Evolutionary conservation across 495 filamentous ascomycete genomes (phyloP), one percentile per base, ranked within the genome.

Genomic region (Parathielavia appendiculata): DNA sequence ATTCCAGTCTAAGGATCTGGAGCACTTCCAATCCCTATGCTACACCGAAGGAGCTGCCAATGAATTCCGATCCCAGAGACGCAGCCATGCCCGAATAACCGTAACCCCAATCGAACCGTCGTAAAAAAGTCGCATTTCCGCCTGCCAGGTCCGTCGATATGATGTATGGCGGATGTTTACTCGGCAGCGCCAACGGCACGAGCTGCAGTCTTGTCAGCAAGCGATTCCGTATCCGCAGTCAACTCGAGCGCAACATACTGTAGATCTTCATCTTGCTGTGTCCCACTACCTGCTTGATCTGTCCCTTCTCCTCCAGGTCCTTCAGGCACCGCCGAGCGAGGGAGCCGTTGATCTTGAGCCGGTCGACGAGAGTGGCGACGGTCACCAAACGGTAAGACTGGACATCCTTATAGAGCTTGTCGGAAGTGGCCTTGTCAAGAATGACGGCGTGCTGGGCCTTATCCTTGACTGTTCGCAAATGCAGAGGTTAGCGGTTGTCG

Each of bases 371-470:
- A 67, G 88, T 91, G 67, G 95, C 90, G 72, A 97, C 89, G 69
- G 95, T 99, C 83, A 99, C 89, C 78, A 99, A 91, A 70, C 95
- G 91, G 88, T 97, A 99, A 61, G 95, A 96, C 79, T 97, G 93
- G 66, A 99, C 95, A 83, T 97, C 92, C 82, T 97, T 97, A 82
- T 93, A 86, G 72, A 95, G 87, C 83, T 90, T 91, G 76, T 91
- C 89, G 41, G 87, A 88, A 56, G 85, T 92, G 71, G 83, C 76
- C 70, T 91, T 81, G 71, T 89, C 88, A 69, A 91, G 81, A 54
- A 90, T 78, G 72, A 91, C 81, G 56, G 89, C 90, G 84, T 99
- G 95, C 78, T 97, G 88, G 76, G 95, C 92, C 90, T 99, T 99
- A 85, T 99, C 95, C 92, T 99, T 99, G 81, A 99, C 95, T 96